These are phyloP conservation scores for Globisporangium paddicum DNA, from an alignment of 352 stramenopile species.

Conservation along the genomic window DNA sequence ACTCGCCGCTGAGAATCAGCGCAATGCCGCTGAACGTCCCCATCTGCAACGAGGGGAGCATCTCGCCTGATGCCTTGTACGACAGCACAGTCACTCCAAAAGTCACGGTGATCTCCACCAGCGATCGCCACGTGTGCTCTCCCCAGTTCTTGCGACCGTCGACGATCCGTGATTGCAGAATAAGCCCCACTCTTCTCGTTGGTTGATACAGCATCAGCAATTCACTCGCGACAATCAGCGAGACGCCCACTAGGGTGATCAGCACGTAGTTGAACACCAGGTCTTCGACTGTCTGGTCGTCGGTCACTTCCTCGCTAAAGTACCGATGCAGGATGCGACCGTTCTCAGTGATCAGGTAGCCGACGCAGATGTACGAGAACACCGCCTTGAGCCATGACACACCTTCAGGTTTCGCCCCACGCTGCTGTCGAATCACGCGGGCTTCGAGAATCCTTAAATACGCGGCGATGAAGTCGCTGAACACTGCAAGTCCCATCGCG, in stretches of 20 bases:
- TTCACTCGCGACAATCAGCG: slow-evolving; percentile 73
- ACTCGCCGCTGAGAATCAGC: slow-evolving; percentile 54
- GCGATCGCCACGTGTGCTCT: slow-evolving; percentile 43
- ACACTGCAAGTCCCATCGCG: slow-evolving; percentile 35
- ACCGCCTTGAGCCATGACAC: slow-evolving; percentile 69
- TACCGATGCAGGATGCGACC: slow-evolving; percentile 42
- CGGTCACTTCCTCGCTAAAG: slow-evolving; percentile 24
- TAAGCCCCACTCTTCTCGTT: slow-evolving; percentile 48
- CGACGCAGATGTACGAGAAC: slow-evolving; percentile 59
- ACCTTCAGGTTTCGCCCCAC: slow-evolving; percentile 19
- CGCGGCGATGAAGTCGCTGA: slow-evolving; percentile 52
- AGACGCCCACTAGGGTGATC: slow-evolving; percentile 69
- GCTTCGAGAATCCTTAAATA: slow-evolving; percentile 53
- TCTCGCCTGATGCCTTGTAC: slow-evolving; percentile 52
- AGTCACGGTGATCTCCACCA: slow-evolving; percentile 52
- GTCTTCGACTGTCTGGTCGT: slow-evolving; percentile 45
- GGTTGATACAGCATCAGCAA: slow-evolving; percentile 65
- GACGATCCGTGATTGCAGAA: slow-evolving; percentile 69
- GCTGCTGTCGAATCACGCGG: slow-evolving; percentile 28
- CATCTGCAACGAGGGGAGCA: slow-evolving; percentile 65
- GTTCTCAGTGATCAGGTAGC: slow-evolving; percentile 57
- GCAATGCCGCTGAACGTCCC: slow-evolving; percentile 58
- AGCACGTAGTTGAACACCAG: slow-evolving; percentile 67
- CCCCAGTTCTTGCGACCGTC: slow-evolving; percentile 68
- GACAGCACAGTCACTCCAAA: slow-evolving; percentile 52